Evolutionary conservation across 169 alveolate genomes (phyloP).

Genomic region (Perkinsus olseni): DNA sequence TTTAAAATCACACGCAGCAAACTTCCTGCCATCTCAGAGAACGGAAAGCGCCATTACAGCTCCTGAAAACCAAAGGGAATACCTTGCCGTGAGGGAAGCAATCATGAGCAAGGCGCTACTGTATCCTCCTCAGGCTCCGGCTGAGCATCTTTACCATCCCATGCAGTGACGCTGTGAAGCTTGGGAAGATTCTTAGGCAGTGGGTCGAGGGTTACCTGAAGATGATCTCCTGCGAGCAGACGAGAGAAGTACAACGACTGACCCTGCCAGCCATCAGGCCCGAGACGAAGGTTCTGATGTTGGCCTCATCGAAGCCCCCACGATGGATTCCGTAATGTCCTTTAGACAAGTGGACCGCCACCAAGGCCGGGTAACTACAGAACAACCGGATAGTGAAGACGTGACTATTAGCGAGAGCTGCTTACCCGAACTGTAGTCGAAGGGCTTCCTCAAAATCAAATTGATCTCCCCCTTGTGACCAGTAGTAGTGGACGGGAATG

Average conservation of each 20-base stretch:
- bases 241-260: neutral
- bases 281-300: neutral
- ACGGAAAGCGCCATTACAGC: neutral
- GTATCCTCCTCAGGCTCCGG: conserved; percentile 16
- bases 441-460: conserved; percentile 65
- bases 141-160: conserved; percentile 21
- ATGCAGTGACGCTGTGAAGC: neutral
- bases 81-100: too few species aligned
- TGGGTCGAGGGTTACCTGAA: neutral
- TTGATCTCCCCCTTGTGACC: conserved; percentile 79
- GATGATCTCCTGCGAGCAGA: neutral
- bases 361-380: conserved; percentile 10
- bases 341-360: neutral
- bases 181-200: conserved; percentile 4
- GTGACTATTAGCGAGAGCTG: too few species aligned
- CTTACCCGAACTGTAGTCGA: conserved; percentile 57
- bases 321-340: neutral
- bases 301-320: conserved; percentile 3
- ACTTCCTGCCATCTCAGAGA: neutral
- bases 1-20: neutral
- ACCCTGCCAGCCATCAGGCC: conserved; percentile 6
- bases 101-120: neutral
- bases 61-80: neutral
- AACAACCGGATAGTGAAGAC: too few species aligned
- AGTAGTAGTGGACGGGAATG: conserved; percentile 61